phyloP scores from a whole-genome alignment of 352 stramenopile species.

The Saprolegnia parasitica region DNA sequence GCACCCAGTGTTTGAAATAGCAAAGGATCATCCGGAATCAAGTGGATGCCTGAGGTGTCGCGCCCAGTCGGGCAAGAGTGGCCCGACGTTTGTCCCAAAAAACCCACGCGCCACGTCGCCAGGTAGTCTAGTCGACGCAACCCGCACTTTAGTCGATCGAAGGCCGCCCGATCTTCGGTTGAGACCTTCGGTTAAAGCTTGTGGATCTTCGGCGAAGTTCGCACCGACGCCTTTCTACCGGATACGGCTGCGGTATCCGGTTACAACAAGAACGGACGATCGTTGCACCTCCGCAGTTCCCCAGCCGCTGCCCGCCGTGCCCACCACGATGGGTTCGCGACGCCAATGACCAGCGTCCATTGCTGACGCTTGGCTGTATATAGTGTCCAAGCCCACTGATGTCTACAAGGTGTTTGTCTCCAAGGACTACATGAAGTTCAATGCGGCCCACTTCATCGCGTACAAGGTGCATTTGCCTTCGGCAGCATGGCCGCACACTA shows the following conservation, averaged over 20 bases:
- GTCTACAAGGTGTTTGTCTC: conserved; percentile 86
- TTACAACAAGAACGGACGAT: not conserved
- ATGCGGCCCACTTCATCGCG: conserved; percentile 84
- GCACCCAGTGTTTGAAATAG: too few relatives aligned
- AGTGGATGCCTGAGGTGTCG: too few relatives aligned
- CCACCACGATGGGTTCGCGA: not conserved
- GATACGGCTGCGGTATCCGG: not conserved
- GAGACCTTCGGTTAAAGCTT: too few relatives aligned
- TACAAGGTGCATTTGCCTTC: conserved; percentile 55
- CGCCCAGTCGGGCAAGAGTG: too few relatives aligned
- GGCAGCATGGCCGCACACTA: conserved; percentile 1
- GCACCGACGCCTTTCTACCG: too few relatives aligned
- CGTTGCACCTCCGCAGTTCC: not conserved
- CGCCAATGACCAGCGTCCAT: not conserved
- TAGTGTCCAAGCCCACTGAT: conserved; percentile 32
- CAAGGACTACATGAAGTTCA: conserved; percentile 91
- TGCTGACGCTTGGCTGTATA: not conserved
- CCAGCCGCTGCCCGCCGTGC: not conserved
- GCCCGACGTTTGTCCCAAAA: too few relatives aligned
- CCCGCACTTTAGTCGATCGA: too few relatives aligned
- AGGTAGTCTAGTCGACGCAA: too few relatives aligned
- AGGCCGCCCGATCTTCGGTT: too few relatives aligned
- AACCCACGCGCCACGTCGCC: too few relatives aligned
- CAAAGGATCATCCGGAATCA: too few relatives aligned
- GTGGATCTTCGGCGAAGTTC: too few relatives aligned